Base-by-base conservation (phyloP, 805 yeast genomes). In the Isabelozyma pseudorhagii region DNA sequence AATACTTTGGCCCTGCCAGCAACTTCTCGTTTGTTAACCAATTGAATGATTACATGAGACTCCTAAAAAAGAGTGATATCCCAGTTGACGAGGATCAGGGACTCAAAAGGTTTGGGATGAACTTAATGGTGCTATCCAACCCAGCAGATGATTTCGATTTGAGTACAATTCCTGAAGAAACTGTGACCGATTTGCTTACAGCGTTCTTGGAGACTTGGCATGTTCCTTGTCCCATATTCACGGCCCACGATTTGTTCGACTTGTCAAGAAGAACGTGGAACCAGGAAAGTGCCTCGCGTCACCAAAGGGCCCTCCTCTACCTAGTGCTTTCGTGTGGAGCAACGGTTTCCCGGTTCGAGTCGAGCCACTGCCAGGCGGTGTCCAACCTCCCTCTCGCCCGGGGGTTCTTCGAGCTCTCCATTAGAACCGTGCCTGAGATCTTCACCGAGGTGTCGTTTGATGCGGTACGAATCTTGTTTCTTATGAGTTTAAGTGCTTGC, bases 1-100 rank as follows among this genome's bases (percentile, higher is more conserved):
- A 60, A 42, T 60, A 57, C 39, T 60, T 57, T 56, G 64, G 64
- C 4, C 55, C 64, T 5, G 56, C 61, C 6, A 54, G 59, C 47
- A 60, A 60, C 40, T 54, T 53, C 34, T 52, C 62, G 6, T 59
- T 60, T 51, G 60, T 60, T 11, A 60, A 53, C 39, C 62, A 60
- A 27, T 43, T 60, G 42, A 57, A 60, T 45, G 54, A 57, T 40
- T 56, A 54, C 36, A 39, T 60, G 5, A 18, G 39, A 18, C 46
- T 47, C 38, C 48, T 41, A 41, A 55, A 45, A 21, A 46, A 25
- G 9, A 46, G 48, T 4, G 38, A 36, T 5, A 21, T 29, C 4
- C 36, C 36, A 31, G 36, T 31, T 10, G 54, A 50, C 25, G 56
- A 54, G 42, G 51, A 50, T 28, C 46, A 52, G 31, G 61, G 60